These are phyloP conservation scores for Schizosaccharomyces osmophilus DNA, from an alignment of 805 yeast genomes.

Conservation along the genomic window DNA sequence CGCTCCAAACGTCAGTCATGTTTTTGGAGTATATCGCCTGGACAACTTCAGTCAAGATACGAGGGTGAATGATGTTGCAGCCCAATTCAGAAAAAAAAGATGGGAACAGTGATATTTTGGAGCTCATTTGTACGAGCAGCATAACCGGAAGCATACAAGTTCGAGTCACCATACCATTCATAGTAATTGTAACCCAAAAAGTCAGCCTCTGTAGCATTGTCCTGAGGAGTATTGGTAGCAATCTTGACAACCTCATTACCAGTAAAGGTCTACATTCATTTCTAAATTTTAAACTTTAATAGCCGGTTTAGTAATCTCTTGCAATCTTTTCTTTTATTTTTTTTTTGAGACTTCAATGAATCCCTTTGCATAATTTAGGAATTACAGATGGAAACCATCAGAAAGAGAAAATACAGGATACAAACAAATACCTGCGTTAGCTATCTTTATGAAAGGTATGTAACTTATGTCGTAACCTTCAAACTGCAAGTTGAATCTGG, in stretches of 20 bases:
- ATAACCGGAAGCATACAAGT: slow-evolving; percentile 41
- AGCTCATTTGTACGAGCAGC: slow-evolving; percentile 46
- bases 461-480: too few species aligned
- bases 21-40: slow-evolving; percentile 32
- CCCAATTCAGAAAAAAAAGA: slow-evolving; percentile 71
- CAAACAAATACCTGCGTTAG: too few species aligned
- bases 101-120: slow-evolving; percentile 42
- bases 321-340: too few species aligned
- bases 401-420: too few species aligned
- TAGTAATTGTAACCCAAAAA: slow-evolving; percentile 75
- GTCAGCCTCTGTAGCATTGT: slow-evolving; percentile 23
- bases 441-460: too few species aligned
- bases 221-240: slow-evolving; percentile 31
- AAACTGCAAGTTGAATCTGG: too few species aligned
- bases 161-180: slow-evolving; percentile 60
- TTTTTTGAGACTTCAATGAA: too few species aligned
- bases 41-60: slow-evolving; percentile 57
- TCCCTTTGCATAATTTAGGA: too few species aligned
- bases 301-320: too few species aligned
- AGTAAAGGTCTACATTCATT: slow-evolving; percentile 28
- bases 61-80: slow-evolving; percentile 46
- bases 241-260: slow-evolving; percentile 90
- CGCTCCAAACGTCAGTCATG: slow-evolving; percentile 82
- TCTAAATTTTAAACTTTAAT: too few species aligned
- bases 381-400: too few species aligned